Percentiles rank a stretch among this genome's conserved stretches.
Evolutionary conservation across 1,284 basidiomycete genomes (phyloP).

Genomic region (Ustilago xerochloae): DNA sequence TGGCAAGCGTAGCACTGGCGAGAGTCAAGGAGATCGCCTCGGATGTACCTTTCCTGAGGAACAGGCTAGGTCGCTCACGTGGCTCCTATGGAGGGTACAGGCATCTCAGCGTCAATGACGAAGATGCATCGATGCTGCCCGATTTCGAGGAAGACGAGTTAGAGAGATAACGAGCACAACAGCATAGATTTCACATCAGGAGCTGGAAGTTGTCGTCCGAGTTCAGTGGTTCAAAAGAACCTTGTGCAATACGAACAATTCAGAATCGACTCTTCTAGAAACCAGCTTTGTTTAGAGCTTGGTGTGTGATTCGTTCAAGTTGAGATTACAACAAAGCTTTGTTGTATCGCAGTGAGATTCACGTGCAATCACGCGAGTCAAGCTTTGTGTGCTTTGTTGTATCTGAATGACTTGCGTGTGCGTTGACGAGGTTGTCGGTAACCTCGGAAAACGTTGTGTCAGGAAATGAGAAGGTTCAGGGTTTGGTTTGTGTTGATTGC

Average conservation of each 20-base stretch:
- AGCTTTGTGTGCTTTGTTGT: neutral
- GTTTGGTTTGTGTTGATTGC: neutral
- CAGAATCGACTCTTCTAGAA: too few relatives aligned
- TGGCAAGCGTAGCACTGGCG: constrained; percentile 35
- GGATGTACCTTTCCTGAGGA: constrained; percentile 52
- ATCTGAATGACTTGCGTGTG: too few relatives aligned
- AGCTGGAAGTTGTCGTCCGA: too few relatives aligned
- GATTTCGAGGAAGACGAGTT: constrained; percentile 64
- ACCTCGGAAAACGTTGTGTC: too few relatives aligned
- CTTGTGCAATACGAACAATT: too few relatives aligned
- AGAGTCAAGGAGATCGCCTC: constrained; percentile 33
- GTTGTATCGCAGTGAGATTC: neutral
- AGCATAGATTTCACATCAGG: neutral
- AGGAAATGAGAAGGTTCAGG: too few relatives aligned
- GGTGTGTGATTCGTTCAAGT: neutral
- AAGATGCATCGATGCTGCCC: constrained; percentile 63
- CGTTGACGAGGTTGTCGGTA: too few relatives aligned
- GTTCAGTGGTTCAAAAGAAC: too few relatives aligned
- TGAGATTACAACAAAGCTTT: too few relatives aligned
- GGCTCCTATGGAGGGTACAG: constrained; percentile 60
- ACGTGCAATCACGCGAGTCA: neutral
- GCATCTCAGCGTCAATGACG: constrained; percentile 62
- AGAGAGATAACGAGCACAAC: constrained; percentile 11
- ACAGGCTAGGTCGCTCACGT: constrained; percentile 21
- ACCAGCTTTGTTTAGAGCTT: neutral